Percentiles rank a stretch among this genome's conserved stretches.
These are phyloP conservation scores for Escovopsis sp. DNA, from an alignment of 2,329 filamentous ascomycete genomes.

Conservation along the genomic window DNA sequence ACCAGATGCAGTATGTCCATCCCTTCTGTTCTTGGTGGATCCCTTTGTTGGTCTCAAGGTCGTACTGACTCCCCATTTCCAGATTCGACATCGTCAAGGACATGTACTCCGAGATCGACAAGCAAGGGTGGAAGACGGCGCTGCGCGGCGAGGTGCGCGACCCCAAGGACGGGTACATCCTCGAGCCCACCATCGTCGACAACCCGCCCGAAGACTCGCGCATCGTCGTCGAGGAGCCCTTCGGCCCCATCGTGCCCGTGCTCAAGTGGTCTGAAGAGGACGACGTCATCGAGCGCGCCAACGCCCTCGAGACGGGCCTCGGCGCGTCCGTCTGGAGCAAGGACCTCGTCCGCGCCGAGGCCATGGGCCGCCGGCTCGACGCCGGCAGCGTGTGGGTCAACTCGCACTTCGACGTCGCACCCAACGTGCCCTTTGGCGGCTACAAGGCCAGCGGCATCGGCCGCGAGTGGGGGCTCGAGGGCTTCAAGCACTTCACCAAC, in stretches of 20 bases:
- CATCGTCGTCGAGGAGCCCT: slow-evolving; percentile 36
- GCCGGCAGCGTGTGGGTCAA: slow-evolving; percentile 33
- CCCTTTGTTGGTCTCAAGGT: slow-evolving; percentile 45
- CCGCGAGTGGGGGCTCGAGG: slow-evolving; percentile 17
- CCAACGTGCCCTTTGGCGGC: slow-evolving; percentile 17
- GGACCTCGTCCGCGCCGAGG: slow-evolving; percentile 27
- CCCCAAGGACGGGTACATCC: slow-evolving; percentile 16
- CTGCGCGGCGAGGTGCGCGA: slow-evolving; percentile 11
- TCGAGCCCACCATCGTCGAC: slow-evolving; percentile 15
- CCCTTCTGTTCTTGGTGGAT: too few species aligned
- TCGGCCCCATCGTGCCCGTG: slow-evolving; percentile 15
- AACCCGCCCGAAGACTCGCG: slow-evolving; percentile 15
- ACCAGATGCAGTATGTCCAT: too few species aligned
- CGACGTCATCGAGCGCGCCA: slow-evolving; percentile 14
- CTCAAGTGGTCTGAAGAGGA: slow-evolving; percentile 14
- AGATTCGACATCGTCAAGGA: too few species aligned
- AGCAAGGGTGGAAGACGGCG: slow-evolving; percentile 9
- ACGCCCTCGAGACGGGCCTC: slow-evolving; percentile 35
- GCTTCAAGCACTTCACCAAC: too few species aligned
- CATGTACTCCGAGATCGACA: too few species aligned
- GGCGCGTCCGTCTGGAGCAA: slow-evolving; percentile 39
- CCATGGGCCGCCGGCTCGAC: slow-evolving; percentile 32
- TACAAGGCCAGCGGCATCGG: slow-evolving; percentile 19
- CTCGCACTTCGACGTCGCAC: slow-evolving; percentile 17
- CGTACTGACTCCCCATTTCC: too few species aligned